Evolutionary conservation across 257 asterid species (phyloP), one percentile per base, ranked within the genome.

Genomic region (Solanum sejunctum): DNA sequence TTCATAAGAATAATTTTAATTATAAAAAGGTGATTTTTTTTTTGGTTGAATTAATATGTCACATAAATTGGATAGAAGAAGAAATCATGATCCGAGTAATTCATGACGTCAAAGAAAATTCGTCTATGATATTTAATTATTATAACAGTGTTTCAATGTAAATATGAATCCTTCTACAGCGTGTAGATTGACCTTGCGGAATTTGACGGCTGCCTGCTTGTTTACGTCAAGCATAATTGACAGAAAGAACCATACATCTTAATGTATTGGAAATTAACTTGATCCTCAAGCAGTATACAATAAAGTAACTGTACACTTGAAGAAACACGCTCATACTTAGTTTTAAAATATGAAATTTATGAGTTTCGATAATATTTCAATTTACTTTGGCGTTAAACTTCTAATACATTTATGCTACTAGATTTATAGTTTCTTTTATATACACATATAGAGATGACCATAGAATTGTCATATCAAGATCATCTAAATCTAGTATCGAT

Each of bases 111-210:
- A 47, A 7, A 73, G n/a, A n/a, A 58, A 58, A 8, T 73, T 47
- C 1, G 8, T 7, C 7, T 32, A 66, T 49, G 23, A 23, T 75
- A 49, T 15, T 8, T 12, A 15, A 15, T 49, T 75, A 13, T 23
- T 15, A 12, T 75, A 51, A 9, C 45, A 21, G 56, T 47, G 21
- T 49, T 87, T 87, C 87, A 90, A 83, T 91, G 81, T 87, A 82
- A 86, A 86, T 83, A 90, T 90, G 89, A 85, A 83, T 82, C 64
- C 72, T 85, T 88, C 67, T 13, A 15, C 81, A 49, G 3, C 41
- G 3, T 21, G 45, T 49, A 75, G 45, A 75, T 75, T 75, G 82
- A 75, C 82, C 61, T 75, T 21, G 60, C 21, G 49, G 60, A 11
- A 21, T 49, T 8, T 51, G 82, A 45, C 82, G 45, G 82, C 82